These are phyloP conservation scores for Candida gorgasii DNA, from an alignment of 805 yeast genomes.

Conservation along the genomic window DNA sequence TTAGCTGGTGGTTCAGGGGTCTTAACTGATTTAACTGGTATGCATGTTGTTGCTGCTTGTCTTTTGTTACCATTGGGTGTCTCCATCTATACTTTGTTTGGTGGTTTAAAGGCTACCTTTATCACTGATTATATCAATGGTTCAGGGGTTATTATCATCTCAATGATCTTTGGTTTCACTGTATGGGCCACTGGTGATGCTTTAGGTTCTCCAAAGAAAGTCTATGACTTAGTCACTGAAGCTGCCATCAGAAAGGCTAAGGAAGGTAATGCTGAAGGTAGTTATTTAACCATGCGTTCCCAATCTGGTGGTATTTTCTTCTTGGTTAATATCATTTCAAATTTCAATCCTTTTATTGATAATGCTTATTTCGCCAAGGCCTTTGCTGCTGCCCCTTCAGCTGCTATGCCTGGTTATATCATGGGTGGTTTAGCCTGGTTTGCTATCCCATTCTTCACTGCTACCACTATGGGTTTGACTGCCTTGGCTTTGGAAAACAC, in stretches of 20 bases:
- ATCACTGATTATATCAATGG: conserved; percentile 47
- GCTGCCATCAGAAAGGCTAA: conserved; percentile 65
- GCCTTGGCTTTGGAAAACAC: conserved; percentile 70
- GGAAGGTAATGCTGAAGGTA: conserved; percentile 80
- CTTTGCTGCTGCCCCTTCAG: conserved; percentile 78
- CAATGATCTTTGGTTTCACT: conserved; percentile 78
- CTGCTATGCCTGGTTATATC: conserved; percentile 85
- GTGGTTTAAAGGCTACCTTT: conserved; percentile 48
- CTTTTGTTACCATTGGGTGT: conserved; percentile 83
- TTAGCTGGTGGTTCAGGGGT: conserved; percentile 90
- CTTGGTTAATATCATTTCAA: conserved; percentile 83
- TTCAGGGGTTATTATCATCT: conserved; percentile 67
- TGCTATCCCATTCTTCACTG: conserved; percentile 80
- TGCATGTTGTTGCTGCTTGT: conserved; percentile 76
- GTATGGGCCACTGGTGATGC: conserved; percentile 68
- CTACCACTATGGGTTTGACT: conserved; percentile 87
- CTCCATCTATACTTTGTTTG: conserved; percentile 43
- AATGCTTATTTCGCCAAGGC: conserved; percentile 90
- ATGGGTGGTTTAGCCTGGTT: conserved; percentile 91
- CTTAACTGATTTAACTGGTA: conserved; percentile 75
- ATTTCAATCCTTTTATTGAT: conserved; percentile 85
- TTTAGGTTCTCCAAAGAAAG: conserved; percentile 80
- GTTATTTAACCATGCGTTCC: conserved; percentile 85
- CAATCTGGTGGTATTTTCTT: conserved; percentile 85
- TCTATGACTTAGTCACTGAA: conserved; percentile 70